Base-by-base conservation (phyloP, 345 rosid species). In the Dovyalis caffra region DNA sequence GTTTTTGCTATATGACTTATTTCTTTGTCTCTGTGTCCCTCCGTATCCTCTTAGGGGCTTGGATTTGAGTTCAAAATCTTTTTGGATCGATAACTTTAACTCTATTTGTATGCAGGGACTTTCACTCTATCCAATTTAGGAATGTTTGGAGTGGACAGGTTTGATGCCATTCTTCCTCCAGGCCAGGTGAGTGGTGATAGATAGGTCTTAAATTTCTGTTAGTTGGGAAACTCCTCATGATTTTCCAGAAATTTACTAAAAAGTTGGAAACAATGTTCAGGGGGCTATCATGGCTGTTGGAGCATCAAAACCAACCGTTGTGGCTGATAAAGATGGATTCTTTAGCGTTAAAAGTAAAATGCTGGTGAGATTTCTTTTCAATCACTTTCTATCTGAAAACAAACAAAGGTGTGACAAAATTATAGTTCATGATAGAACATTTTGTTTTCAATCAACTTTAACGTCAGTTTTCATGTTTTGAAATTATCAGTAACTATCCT, bases 271-370 rank as follows among this genome's bases (percentile, higher is more conserved):
- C 74, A 32, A 70, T 75, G 47, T 78, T n/a, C 87, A 95, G 99
- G 99, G 99, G 34, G 99, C 98, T 61, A 95, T 95, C 75, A 93
- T 95, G 97, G 97, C 98, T 73, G 99, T 93, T 81, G 97, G 97
- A 84, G 98, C 97, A 67, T 92, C 99, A 74, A 95, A 92, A 73
- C 98, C 98, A 34, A 90, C 90, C 43, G 98, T 87, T 38, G 88
- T 91, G 51, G 94, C 99, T 84, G 94, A 90, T 77, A 80, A 83
- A 11, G 98, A 91, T 74, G 96, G 98, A 37, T 95, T 91, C 88
- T 91, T 95, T 88, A 86, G 92, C 43, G 94, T 95, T 75, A 91
- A 87, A 86, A 92, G 85, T 77, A 86, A 85, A 86, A 92, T 92
- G 97, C 86, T 87, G 97, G 97, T 92, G 76, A 66, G 40, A 32